A percentile compares a stretch with the other conserved stretches of the same genome.
These are phyloP conservation scores for Crotalaria pallida DNA, from an alignment of 306 rosid species.

Conservation along the genomic window DNA sequence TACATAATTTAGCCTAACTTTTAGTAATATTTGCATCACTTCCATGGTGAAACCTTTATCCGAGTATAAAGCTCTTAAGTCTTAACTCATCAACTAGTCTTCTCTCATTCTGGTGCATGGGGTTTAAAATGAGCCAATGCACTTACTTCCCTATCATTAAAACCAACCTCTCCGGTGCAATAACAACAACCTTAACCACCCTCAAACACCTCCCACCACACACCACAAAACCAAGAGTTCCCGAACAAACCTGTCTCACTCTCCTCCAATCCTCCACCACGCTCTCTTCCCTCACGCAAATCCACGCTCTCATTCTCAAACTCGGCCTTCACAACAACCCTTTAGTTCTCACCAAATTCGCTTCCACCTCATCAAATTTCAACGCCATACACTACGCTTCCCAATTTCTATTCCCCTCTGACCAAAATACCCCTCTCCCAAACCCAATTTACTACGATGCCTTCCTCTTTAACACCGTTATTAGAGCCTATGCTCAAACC, in stretches of 20 bases:
- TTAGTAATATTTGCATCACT: no score
- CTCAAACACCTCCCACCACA: slow-evolving; percentile 8
- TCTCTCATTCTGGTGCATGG: no score
- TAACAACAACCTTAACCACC: not conserved
- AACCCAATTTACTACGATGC: slow-evolving; percentile 38
- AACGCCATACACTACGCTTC: slow-evolving; percentile 53
- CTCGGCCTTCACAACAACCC: slow-evolving; percentile 66
- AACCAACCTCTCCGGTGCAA: slow-evolving; percentile 21
- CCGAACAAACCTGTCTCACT: slow-evolving; percentile 66
- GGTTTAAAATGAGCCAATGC: no score
- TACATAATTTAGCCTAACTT: no score
- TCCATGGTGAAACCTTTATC: no score
- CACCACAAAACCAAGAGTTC: slow-evolving; percentile 34
- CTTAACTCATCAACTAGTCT: no score
- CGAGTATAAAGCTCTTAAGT: no score
- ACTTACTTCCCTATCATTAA: no score
- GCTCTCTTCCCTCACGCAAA: slow-evolving; percentile 39
- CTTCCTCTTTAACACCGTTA: slow-evolving; percentile 67
- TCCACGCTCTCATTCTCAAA: slow-evolving; percentile 61
- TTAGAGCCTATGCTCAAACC: slow-evolving; percentile 74
- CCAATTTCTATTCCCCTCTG: slow-evolving; percentile 47
- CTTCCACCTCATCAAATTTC: slow-evolving; percentile 51
- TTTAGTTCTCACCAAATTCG: slow-evolving; percentile 79
- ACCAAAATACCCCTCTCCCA: slow-evolving; percentile 14
- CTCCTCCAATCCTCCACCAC: slow-evolving; percentile 50